These are phyloP conservation scores for Epichloe aotearoae DNA, from an alignment of 2,329 filamentous ascomycete genomes.

Conservation along the genomic window DNA sequence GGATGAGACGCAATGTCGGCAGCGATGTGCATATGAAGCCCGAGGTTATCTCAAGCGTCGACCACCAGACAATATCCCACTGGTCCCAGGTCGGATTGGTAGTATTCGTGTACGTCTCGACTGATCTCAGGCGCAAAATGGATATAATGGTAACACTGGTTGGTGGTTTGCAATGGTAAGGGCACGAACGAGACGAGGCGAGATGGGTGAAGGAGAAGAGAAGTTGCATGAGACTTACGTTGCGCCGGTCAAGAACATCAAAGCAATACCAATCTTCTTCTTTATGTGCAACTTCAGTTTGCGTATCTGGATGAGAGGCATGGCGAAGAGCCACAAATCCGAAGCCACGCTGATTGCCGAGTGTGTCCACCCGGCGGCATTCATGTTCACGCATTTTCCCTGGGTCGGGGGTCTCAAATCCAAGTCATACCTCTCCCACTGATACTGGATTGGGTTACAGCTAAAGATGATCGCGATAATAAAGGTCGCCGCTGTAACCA, in stretches of 20 bases:
- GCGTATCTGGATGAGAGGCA: conserved; percentile 2
- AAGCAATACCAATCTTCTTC: conserved; percentile 3
- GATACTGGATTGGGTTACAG: conserved; percentile 25
- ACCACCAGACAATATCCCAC: conserved; percentile 1
- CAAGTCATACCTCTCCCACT: conserved; percentile 22
- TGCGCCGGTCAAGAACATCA: conserved; percentile 4
- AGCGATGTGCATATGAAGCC: conserved; percentile 4
- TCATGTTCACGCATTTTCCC: neutral
- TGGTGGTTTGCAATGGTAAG: neutral
- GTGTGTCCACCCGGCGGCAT: neutral
- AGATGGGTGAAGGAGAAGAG: neutral
- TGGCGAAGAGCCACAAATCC: conserved; percentile 3
- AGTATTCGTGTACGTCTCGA: neutral
- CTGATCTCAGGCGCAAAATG: conserved; percentile 1
- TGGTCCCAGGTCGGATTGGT: conserved; percentile 4
- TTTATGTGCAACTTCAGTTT: conserved; percentile 1
- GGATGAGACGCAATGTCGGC: conserved; percentile 1
- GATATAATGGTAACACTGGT: conserved; percentile 3
- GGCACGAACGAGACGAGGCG: neutral
- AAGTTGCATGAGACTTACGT: neutral
- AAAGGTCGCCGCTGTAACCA: conserved; percentile 17
- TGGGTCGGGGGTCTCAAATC: neutral
- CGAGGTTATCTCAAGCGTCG: neutral
- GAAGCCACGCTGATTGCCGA: neutral
- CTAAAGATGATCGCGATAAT: conserved; percentile 21